phyloP scores from a whole-genome alignment of 768 basidiomycete species.

The Filobasidium floriforme region DNA sequence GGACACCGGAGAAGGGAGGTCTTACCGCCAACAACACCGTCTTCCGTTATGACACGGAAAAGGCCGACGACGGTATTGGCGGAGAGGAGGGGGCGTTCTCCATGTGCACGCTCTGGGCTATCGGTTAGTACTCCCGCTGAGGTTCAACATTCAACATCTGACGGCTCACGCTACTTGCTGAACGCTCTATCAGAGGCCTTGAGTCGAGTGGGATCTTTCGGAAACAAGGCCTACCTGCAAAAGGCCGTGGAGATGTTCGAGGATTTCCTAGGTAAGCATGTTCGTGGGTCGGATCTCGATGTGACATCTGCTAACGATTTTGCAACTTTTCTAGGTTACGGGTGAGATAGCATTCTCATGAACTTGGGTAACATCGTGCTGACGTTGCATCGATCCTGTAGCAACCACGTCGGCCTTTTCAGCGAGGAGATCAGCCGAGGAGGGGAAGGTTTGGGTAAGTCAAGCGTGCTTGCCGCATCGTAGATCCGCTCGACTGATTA shows the following conservation, averaged over 20 bases:
- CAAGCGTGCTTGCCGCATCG: background rate
- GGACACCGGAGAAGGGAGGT: slow-evolving; percentile 80
- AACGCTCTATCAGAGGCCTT: slow-evolving; percentile 68
- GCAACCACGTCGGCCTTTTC: slow-evolving; percentile 80
- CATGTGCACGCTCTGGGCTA: slow-evolving; percentile 53
- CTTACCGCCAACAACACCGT: slow-evolving; percentile 68
- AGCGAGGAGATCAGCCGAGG: slow-evolving; percentile 56
- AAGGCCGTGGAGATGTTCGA: slow-evolving; percentile 54
- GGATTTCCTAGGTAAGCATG: slow-evolving; percentile 43
- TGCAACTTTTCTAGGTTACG: slow-evolving; percentile 59
- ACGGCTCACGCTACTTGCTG: slow-evolving; percentile 37
- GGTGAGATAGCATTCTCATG: background rate
- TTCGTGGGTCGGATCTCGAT: slow-evolving; percentile 48
- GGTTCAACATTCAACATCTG: background rate
- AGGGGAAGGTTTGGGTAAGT: slow-evolving; percentile 64
- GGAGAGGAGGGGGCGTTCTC: slow-evolving; percentile 92
- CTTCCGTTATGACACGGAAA: slow-evolving; percentile 78
- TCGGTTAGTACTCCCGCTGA: slow-evolving; percentile 12
- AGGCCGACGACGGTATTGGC: slow-evolving; percentile 86
- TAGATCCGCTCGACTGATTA: background rate
- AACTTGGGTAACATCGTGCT: background rate
- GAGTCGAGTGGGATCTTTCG: slow-evolving; percentile 75
- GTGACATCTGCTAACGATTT: background rate
- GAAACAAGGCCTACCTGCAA: slow-evolving; percentile 55
- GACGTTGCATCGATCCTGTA: slow-evolving; percentile 26